Evolutionary conservation across 345 rosid species (phyloP), one percentile per base, ranked within the genome.

Genomic region (Turritis glabra): DNA sequence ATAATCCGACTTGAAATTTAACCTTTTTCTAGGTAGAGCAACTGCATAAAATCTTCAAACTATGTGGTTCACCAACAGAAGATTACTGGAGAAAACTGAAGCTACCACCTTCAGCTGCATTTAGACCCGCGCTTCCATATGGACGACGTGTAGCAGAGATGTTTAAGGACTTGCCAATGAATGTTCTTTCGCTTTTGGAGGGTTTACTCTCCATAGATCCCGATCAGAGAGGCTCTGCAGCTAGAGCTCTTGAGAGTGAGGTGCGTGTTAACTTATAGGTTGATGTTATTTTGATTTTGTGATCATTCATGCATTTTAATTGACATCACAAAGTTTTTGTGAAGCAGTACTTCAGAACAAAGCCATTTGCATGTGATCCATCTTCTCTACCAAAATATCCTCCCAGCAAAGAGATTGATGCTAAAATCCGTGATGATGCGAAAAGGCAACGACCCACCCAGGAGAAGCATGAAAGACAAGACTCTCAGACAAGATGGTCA

Each of bases 381-480:
- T 89, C 94, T 61, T 83, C 82, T 77, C 82, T 95, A 84, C 99
- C 99, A 62, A 92, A 90, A 65, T 95, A 90, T 79, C 94, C 99
- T 64, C 97, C 96, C 11, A 90, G 96, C 84, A 95, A 92, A 82
- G 99, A 95, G 87, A 90, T 95, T 57, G 97, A 95, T 77, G 90
- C 90, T 41, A 92, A 90, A 85, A 37, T 82, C 61, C 90, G 90
- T 19, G 99, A 89, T 77, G 96, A 94, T 52, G 92, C 87, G 58
- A 84, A 85, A 67, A 85, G 90, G 17, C 73, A 78, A 51, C 32
- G 53, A 40, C 27, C 41, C 0, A 32, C 5, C 3, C 69, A 52
- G 57, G 81, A 78, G 69, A 72, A 77, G 64, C 15, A 68, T 52
- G 79, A 68, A 5, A 75, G 75, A 54, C 66, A 66, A 72, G 81